phyloP scores from a whole-genome alignment of 2,329 filamentous ascomycete species.

The Botrytis fragariae region DNA sequence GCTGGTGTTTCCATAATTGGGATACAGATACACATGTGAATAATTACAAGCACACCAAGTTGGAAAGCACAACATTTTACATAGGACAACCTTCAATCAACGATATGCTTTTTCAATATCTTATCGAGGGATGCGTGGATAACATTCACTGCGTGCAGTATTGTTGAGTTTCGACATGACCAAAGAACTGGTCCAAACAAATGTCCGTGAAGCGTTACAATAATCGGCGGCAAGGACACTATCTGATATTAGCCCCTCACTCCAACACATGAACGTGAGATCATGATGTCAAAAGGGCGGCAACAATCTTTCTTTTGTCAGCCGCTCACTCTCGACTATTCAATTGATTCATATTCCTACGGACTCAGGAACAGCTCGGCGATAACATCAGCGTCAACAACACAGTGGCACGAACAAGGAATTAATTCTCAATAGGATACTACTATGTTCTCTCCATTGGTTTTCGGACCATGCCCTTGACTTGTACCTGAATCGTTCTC shows the following conservation, averaged over 20 bases:
- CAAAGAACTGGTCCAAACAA: neutral
- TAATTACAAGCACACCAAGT: neutral
- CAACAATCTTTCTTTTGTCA: neutral
- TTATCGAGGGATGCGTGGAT: neutral
- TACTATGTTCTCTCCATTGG: neutral
- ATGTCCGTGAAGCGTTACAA: neutral
- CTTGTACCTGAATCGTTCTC: neutral
- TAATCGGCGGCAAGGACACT: neutral
- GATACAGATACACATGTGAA: neutral
- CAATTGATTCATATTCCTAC: neutral
- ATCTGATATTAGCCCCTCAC: neutral
- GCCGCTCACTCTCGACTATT: neutral
- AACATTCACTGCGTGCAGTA: neutral
- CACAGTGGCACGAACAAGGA: neutral
- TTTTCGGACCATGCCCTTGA: neutral
- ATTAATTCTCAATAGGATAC: neutral
- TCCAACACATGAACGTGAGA: neutral
- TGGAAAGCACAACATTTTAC: neutral
- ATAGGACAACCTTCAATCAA: neutral
- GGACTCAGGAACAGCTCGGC: neutral
- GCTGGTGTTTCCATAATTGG: neutral
- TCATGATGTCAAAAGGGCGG: neutral
- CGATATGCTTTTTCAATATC: neutral
- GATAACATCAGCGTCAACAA: conserved; percentile 6
- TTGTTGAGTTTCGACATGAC: neutral